Evolutionary conservation across 192 early-diverging fungal species (phyloP).

Genomic region (Geranomyces variabilis): DNA sequence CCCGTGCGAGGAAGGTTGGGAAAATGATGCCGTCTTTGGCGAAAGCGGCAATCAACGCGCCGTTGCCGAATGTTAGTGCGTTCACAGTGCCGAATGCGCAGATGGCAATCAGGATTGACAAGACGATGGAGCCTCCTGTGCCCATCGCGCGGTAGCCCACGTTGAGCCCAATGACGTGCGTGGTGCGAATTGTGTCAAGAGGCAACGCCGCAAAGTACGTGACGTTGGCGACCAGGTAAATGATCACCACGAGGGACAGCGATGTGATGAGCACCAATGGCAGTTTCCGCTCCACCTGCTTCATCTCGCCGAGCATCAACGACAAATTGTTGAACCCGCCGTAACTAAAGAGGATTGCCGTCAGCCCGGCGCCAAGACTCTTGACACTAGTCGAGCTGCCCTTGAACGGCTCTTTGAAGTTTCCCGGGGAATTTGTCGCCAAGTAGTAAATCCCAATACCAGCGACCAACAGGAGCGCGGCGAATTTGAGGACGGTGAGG

Average conservation of each 20-base stretch:
- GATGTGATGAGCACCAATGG: constrained; percentile 4
- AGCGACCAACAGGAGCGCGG: neutral
- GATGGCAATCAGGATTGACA: constrained; percentile 10
- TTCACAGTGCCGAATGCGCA: constrained; percentile 6
- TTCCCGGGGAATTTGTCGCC: neutral
- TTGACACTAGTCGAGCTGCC: neutral
- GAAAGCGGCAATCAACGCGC: neutral
- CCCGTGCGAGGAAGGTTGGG: neutral
- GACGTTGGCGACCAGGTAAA: constrained; percentile 11
- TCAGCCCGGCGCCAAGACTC: neutral
- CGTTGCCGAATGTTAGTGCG: constrained; percentile 9
- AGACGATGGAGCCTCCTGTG: neutral
- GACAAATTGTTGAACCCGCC: neutral
- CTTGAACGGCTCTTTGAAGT: constrained; percentile 2
- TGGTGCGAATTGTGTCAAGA: neutral
- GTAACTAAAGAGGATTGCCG: neutral
- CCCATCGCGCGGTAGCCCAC: constrained; percentile 9
- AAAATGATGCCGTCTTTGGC: constrained; percentile 17
- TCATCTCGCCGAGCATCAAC: constrained; percentile 14
- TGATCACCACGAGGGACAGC: neutral
- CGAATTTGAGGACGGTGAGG: constrained; percentile 8
- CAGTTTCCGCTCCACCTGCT: constrained; percentile 3
- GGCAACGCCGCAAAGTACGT: constrained; percentile 14
- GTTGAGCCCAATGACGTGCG: constrained; percentile 8
- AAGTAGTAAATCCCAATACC: constrained; percentile 3